Evolutionary conservation across 2,329 filamentous ascomycete genomes (phyloP), one percentile per base, ranked within the genome.

Genomic region (Penicillium sp.): DNA sequence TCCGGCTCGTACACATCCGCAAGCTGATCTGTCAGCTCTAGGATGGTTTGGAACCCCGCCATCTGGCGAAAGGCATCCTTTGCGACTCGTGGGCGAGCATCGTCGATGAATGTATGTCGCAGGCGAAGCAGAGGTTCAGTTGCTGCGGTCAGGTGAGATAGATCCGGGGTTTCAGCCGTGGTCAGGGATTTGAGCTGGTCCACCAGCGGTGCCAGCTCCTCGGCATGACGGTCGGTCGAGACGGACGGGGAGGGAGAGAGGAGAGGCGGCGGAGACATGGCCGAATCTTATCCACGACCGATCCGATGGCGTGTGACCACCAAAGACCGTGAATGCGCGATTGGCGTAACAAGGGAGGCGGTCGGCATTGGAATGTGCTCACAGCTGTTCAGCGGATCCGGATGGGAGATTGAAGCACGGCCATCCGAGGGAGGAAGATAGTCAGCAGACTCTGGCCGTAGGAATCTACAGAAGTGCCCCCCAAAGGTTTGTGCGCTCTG

Each of bases 61-160:
- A 90, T 78, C 62, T 88, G 82, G 56, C 90, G 82, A 65, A 96
- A 95, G 58, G 88, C 84, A 71, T 95, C 88, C 71, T 90, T 88
- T 39, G 75, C 73, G 50, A 76, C 73, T 43, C 70, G 70, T 27
- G 73, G 70, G 49, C 72, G 67, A 55, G 69, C 68, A 52, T 71
- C 70, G 49, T 81, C 78, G 53, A 81, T 78, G 40, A 82, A 72
- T 47, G 78, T 72, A 67, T 88, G 85, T 60, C 83, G 81, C 50
- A 91, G 79, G 44, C 81, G 77, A 55, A 82, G 79, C 48, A 87
- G 74, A 45, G 76, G 73, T 55, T 81, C 77, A 53, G 78, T 66
- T 33, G 85, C 70, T 6, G 70, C 67, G 24, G 69, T 54, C 43
- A 64, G 63, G 46, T 68, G 51, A 25, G 71, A 57, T 34, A 68